phyloP scores from a whole-genome alignment of 1,139 yeast species.

The Taiozyma onychis region DNA sequence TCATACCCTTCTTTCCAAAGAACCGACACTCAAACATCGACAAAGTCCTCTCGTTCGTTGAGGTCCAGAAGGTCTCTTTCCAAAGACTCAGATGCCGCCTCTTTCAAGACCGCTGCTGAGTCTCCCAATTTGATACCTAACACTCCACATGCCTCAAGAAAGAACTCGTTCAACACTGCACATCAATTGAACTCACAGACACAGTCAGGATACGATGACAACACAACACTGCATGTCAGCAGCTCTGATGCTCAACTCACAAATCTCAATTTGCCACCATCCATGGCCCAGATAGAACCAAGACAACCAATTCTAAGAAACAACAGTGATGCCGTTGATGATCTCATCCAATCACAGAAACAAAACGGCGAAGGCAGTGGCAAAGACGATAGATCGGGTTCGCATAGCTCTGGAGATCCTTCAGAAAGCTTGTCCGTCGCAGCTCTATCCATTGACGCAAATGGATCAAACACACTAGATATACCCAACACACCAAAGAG shows the following conservation, averaged over 20 bases:
- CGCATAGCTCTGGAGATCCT: slow-evolving; percentile 4
- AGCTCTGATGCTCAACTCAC: slow-evolving; percentile 14
- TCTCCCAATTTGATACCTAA: slow-evolving; percentile 26
- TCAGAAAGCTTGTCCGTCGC: slow-evolving; percentile 9
- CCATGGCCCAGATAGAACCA: slow-evolving; percentile 64
- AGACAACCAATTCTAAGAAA: slow-evolving; percentile 57
- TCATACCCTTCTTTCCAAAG: slow-evolving; percentile 43
- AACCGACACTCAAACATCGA: slow-evolving; percentile 49
- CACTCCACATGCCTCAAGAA: slow-evolving; percentile 37
- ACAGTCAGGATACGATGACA: slow-evolving; percentile 9
- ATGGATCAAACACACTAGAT: not conserved
- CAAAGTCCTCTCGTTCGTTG: slow-evolving; percentile 44
- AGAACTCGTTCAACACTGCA: slow-evolving; percentile 30
- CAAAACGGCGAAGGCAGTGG: slow-evolving; percentile 3
- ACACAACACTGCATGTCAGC: slow-evolving; percentile 15
- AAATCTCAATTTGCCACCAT: slow-evolving; percentile 47
- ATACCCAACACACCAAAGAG: slow-evolving; percentile 15
- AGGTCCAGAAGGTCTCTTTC: slow-evolving; percentile 32
- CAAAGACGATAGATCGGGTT: not conserved
- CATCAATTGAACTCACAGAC: slow-evolving; percentile 5
- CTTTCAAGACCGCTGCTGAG: slow-evolving; percentile 25
- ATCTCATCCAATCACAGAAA: slow-evolving; percentile 19
- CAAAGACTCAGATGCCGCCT: slow-evolving; percentile 29
- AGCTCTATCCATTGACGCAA: not conserved
- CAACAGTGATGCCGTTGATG: slow-evolving; percentile 25